Evolutionary conservation across 1,284 basidiomycete species (phyloP), one percentile per base, ranked within the genome.

Genomic region (Crucibulum parvulum): DNA sequence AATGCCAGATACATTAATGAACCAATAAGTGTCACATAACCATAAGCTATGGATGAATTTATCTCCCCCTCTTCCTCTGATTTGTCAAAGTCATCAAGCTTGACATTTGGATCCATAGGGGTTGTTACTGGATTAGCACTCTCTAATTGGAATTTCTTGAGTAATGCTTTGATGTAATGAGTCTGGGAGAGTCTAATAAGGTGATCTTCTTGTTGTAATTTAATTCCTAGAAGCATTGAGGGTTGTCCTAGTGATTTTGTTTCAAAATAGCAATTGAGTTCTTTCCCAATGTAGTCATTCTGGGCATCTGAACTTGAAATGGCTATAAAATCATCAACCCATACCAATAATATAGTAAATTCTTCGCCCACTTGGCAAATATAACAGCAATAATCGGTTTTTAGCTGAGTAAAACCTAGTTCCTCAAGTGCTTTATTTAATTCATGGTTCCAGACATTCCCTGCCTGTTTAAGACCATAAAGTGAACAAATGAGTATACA

Each of bases 381-480:
- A 47, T 62, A 66, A 37, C 54, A 59, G 60, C 60, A 66, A 39
- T 59, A 41, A 36, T 53, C 46, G 8, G 45, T 51, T 10, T 47
- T 37, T 2, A 62, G 55, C 50, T 50, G 55, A 10, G 7, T 60
- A 55, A 61, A 66, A 10, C 59, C 61, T 13, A 66, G 13, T 0
- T 50, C 50, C 9, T 50, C 43, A 11, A 66, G 47, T 15, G 56
- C 46, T 10, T 45, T n/a, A 54, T 71, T 53, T n/a, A 75, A 57
- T 54, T 66, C 62, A 2, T 55, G 47, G 52, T 75, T 74, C 72
- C 72, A 75, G 2, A 58, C 55, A 18, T 62, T 63, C 15, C 70
- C 68, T 2, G 73, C 62, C 53, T 77, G 73, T 48, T 75, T 75
- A 8, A 75, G 59, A 18, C 75, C 69, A 48, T 77, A 77, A 4